Evolutionary conservation across 108 stramenopile genomes (phyloP), one percentile per base, ranked within the genome.

Genomic region (Nannochloropsis gaditana): DNA sequence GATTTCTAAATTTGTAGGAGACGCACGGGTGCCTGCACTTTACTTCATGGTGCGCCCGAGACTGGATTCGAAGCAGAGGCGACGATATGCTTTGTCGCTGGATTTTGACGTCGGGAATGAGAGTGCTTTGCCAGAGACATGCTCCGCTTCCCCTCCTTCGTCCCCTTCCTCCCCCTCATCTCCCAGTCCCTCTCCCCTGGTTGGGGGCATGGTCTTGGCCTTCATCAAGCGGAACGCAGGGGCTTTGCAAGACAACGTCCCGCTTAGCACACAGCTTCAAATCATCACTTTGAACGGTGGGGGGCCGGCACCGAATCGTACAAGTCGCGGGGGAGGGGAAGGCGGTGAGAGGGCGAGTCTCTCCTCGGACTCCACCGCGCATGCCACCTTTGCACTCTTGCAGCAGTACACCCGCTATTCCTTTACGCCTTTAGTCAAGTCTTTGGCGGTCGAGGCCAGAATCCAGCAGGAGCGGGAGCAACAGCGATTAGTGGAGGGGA

Each of bases 381-480:
- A 81, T 4, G 81, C 87, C 41, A 84, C 84, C 1, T 88, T 88
- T 10, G 45, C 87, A 21, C 84, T 88, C 42, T 84, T 88, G 17
- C 87, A 88, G 87, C 80, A 84, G 21, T 88, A 88, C 82, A 84
- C 84, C 50, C 81, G 84, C 5, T 80, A 84, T 42, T 84, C 79
- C 43, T 88, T 88, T 45, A 84, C 87, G 9, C 87, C 87, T 9
- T 17, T 84, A 21, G 87, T 88, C 44, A 84, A 84, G 84, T 84
- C 87, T 9, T 84, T 82, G 21, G 83, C 84, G 41, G 83, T 84
- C 10, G 43, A 84, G 5, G 81, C 80, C 19, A 83, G 83, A 31
- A 83, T 79, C 10, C 83, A 87, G 43, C 79, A 87, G 44, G 84
- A 87, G 44, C 80, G 43, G 80, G 84, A 73, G 17, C 21, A 43